Evolutionary conservation across 1,139 yeast genomes (phyloP), one percentile per base, ranked within the genome.

Genomic region (Yamadazyma pseudoaaseri): DNA sequence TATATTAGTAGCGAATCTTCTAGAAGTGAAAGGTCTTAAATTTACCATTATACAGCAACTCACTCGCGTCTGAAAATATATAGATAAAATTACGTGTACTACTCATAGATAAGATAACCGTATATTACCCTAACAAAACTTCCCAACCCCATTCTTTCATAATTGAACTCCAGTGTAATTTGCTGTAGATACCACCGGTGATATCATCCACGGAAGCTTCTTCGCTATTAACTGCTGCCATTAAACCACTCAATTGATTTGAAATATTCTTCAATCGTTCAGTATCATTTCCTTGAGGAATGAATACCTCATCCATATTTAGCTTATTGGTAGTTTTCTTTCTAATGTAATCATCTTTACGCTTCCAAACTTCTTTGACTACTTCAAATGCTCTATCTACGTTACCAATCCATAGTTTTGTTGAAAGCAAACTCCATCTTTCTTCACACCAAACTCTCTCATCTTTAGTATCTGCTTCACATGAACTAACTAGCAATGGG

Each of bases 71-170:
- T n/a, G n/a, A n/a, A n/a, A n/a, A n/a, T n/a, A n/a, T n/a, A n/a
- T n/a, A n/a, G n/a, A n/a, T n/a, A n/a, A n/a, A n/a, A n/a, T n/a
- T n/a, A n/a, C n/a, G n/a, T n/a, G n/a, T n/a, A n/a, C 12, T 22
- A 22, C 25, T 12, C 8, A 13, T 14, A 21, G 17, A 21, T 20
- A 20, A 22, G 26, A 21, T 9, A 12, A 25, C 25, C 25, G 6
- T 12, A 10, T 14, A 17, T 41, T 41, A 64, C 4, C 68, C 82
- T 26, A 76, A 52, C 28, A 80, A 52, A 10, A 81, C 80, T 51
- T 81, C 86, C 86, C 86, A 79, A 1, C 81, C 80, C 86, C 86
- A 80, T 44, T 80, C 86, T 45, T 74, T 73, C 86, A 80, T 81
- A 9, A 81, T 76, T 0, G 73, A 60, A 34, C 79, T 74, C 87